These are phyloP conservation scores for Solanum hybrid DNA, from an alignment of 305 asterid species.

Conservation along the genomic window DNA sequence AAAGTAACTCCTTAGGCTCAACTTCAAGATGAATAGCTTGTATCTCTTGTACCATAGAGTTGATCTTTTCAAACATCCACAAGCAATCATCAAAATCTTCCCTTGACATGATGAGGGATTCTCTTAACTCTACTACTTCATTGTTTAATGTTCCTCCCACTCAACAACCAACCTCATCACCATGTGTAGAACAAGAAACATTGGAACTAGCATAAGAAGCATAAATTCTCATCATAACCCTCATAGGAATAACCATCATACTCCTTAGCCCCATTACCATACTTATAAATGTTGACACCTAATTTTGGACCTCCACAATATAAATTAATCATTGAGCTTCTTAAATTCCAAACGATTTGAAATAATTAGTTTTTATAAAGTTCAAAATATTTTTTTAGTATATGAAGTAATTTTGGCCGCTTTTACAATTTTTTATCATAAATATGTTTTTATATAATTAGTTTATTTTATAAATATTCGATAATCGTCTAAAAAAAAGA, in stretches of 20 bases:
- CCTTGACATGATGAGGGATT: neutral
- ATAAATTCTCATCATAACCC: neutral
- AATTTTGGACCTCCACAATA: no score
- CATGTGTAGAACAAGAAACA: neutral
- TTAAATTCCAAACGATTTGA: no score
- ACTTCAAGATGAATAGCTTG: neutral
- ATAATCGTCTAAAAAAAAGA: no score
- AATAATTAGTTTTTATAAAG: no score
- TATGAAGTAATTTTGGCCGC: no score
- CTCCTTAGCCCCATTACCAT: neutral
- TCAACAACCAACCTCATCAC: neutral
- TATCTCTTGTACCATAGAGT: neutral
- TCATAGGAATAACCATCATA: neutral
- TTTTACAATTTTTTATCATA: no score
- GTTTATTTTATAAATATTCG: no score
- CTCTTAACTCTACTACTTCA: neutral
- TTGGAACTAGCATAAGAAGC: neutral
- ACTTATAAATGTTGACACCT: neutral
- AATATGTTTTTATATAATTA: no score
- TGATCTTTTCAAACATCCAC: neutral
- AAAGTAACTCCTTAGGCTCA: neutral
- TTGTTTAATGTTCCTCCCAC: neutral
- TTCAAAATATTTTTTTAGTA: no score
- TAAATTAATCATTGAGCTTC: no score
- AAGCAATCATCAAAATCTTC: neutral